phyloP scores from a whole-genome alignment of 2,329 filamentous ascomycete genomes.

The Ascochyta rabiei region DNA sequence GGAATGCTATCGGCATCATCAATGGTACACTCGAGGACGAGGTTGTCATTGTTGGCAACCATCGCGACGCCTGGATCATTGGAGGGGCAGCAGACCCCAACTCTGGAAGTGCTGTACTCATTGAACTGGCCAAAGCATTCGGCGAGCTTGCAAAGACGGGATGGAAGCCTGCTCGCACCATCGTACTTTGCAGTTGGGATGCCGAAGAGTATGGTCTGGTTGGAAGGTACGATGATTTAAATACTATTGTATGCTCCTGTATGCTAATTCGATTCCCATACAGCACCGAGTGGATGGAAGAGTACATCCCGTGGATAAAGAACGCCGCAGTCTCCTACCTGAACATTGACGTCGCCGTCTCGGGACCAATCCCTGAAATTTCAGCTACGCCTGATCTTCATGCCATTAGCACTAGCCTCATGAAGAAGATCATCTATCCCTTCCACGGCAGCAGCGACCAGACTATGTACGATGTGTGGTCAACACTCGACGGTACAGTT shows the following conservation, averaged over 20 bases:
- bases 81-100: conserved; percentile 61
- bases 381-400: conserved; percentile 52
- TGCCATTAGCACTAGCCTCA: conserved; percentile 38
- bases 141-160: conserved; percentile 54
- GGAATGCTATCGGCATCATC: conserved; percentile 75
- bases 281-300: conserved; percentile 58
- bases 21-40: conserved; percentile 67
- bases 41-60: conserved; percentile 59
- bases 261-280: conserved; percentile 20
- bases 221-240: conserved; percentile 32
- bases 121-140: conserved; percentile 59
- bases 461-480: conserved; percentile 56
- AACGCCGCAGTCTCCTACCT: conserved; percentile 55
- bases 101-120: conserved; percentile 56
- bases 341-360: conserved; percentile 58
- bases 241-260: background rate
- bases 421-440: conserved; percentile 53
- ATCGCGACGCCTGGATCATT: conserved; percentile 61
- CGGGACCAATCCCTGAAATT: conserved; percentile 50
- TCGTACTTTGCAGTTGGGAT: conserved; percentile 54
- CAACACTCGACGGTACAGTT: conserved; percentile 42
- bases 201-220: conserved; percentile 50
- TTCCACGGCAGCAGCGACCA: conserved; percentile 45
- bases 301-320: conserved; percentile 56
- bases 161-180: conserved; percentile 60